phyloP scores from a whole-genome alignment of 2,329 filamentous ascomycete genomes.

The Neofusicoccum umdonicola region DNA sequence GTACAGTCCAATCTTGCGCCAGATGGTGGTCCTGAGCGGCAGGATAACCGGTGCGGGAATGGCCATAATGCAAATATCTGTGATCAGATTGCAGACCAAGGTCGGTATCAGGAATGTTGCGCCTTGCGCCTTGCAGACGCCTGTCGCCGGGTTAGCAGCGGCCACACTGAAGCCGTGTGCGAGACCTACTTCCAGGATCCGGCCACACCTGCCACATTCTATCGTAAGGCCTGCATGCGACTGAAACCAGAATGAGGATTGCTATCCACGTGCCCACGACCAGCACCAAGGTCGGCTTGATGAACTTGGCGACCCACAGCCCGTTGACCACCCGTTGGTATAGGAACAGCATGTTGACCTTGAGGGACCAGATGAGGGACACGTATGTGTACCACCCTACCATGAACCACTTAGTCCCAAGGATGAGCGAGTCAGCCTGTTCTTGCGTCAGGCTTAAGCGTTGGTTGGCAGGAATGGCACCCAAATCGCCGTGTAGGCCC shows the following conservation, averaged over 20 bases:
- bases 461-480: too few species aligned
- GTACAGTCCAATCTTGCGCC: constrained; percentile 31
- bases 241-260: constrained; percentile 24
- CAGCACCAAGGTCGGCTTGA: constrained; percentile 34
- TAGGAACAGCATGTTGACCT: constrained; percentile 45
- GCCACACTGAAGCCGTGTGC: too few species aligned
- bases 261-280: constrained; percentile 27
- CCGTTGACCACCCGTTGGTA: constrained; percentile 38
- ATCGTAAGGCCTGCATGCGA: constrained; percentile 35
- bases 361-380: constrained; percentile 41
- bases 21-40: constrained; percentile 27
- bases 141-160: background rate
- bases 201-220: constrained; percentile 39
- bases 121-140: constrained; percentile 35
- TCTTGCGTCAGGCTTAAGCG: too few species aligned
- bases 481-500: too few species aligned
- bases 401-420: constrained; percentile 33
- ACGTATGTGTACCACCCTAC: constrained; percentile 36
- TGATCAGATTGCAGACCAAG: constrained; percentile 35
- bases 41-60: constrained; percentile 37
- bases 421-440: too few species aligned
- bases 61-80: constrained; percentile 35
- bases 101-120: constrained; percentile 31
- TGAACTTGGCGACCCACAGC: constrained; percentile 36
- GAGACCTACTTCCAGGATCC: constrained; percentile 37